Conservation (phyloP, 2,329 filamentous ascomycete species). For the Penicillium thymicola region DNA sequence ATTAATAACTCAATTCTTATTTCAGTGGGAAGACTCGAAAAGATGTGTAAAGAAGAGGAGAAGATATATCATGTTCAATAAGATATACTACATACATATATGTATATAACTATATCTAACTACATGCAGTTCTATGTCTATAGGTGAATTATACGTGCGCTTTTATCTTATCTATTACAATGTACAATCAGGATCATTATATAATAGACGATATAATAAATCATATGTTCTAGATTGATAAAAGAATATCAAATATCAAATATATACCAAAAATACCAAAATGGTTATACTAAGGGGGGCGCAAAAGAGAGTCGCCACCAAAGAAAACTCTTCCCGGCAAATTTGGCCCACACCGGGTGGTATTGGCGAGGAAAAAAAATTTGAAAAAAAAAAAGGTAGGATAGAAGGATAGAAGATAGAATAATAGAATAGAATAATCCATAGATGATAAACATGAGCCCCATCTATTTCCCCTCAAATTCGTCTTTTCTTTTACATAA, state of each 20-base stretch:
- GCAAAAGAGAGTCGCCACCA: neutral
- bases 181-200: neutral
- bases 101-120: no score
- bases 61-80: neutral
- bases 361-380: neutral
- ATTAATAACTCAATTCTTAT: neutral
- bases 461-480: neutral
- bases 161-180: neutral
- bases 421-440: no score
- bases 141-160: no score
- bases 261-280: neutral
- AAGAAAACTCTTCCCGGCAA: slow-evolving; percentile 5
- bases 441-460: neutral
- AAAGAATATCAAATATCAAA: neutral
- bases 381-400: no score
- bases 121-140: neutral
- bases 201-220: neutral
- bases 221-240: neutral
- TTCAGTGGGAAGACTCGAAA: neutral
- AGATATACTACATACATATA: neutral
- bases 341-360: slow-evolving; percentile 4
- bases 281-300: neutral
- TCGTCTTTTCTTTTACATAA: slow-evolving; percentile 26
- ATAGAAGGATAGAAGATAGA: no score
- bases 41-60: neutral